These are phyloP conservation scores for Calonectria pseudoreteaudii DNA, from an alignment of 2,329 filamentous ascomycete genomes.

Conservation along the genomic window DNA sequence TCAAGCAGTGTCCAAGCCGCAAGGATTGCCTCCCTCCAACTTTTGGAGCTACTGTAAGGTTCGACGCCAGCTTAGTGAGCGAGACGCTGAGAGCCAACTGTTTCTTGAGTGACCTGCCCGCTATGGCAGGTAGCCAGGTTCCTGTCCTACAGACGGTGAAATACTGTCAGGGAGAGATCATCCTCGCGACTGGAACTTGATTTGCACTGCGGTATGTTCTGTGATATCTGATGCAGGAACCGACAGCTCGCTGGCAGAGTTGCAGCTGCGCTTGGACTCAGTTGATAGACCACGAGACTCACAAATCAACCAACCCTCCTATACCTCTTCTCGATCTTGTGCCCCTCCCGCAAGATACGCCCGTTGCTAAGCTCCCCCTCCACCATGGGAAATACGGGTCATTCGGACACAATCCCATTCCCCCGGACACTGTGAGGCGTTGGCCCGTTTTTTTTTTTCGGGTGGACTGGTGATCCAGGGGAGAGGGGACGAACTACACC, in stretches of 20 bases:
- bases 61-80: constrained; percentile 18
- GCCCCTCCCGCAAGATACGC: constrained; percentile 15
- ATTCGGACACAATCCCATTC: constrained; percentile 21
- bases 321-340: background rate
- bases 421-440: constrained; percentile 18
- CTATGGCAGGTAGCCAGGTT: background rate
- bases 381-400: constrained; percentile 10
- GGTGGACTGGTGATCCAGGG: constrained; percentile 15
- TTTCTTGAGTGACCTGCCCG: background rate
- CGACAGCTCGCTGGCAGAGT: background rate
- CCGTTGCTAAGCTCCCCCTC: background rate
- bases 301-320: background rate
- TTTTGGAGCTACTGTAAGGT: constrained; percentile 26
- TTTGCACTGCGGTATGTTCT: background rate
- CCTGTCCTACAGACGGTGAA: background rate
- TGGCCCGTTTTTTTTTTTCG: constrained; percentile 6
- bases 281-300: background rate
- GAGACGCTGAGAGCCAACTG: constrained; percentile 2
- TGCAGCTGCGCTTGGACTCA: background rate
- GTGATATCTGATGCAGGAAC: constrained; percentile 17
- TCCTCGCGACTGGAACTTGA: background rate
- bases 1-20: background rate
- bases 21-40: constrained; percentile 14
- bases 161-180: background rate
- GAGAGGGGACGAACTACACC: background rate